Base-by-base conservation (phyloP, 768 basidiomycete species). In the Russula sp. region DNA sequence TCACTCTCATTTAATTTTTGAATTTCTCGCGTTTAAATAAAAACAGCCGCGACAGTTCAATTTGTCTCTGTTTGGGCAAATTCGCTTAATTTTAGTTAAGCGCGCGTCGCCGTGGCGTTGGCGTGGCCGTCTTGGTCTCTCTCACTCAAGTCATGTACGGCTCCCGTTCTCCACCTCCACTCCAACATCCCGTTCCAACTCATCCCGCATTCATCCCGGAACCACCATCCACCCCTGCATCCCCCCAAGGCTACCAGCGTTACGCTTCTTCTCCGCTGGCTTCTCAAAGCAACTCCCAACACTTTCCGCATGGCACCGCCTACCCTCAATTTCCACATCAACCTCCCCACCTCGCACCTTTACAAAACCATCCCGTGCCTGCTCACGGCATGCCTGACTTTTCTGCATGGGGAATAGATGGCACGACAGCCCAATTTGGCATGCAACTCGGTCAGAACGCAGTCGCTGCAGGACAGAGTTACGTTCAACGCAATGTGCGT, bases 361-460 rank as follows among this genome's bases (percentile, higher is more conserved):
- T 62, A 50, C 64, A 65, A 42, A 55, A 51, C 20, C 63, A 55
- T 35, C 11, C 20, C 0, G 40, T 13, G 39, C 73, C 73, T 3
- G 65, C 72, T 14, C 73, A 67, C n/a, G 37, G 10, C 20, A 40
- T 63, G 20, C 57, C 78, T 9, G 77, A 86, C 70, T 88, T 88
- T 67, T 80, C 79, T 10, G 85, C 87, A 14, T 91, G 89, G 89
- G 89, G 91, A 0, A 81, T 98, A 75, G 88, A 97, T 73, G 91
- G 91, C 70, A 86, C 93, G 10, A 98, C 97, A 2, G 91, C 97
- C 0, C 89, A 95, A 73, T 87, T 99, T 71, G 93, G 96, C 22
- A 91, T 98, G 84, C 96, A 98, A 73, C 84, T 98, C 35, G 95
- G 96, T 4, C 86, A 86, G 66, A 91, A 84, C 64, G 96, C 96